Evolutionary conservation across 2,329 filamentous ascomycete species (phyloP).

Genomic region (Colletotrichum tropicicola): DNA sequence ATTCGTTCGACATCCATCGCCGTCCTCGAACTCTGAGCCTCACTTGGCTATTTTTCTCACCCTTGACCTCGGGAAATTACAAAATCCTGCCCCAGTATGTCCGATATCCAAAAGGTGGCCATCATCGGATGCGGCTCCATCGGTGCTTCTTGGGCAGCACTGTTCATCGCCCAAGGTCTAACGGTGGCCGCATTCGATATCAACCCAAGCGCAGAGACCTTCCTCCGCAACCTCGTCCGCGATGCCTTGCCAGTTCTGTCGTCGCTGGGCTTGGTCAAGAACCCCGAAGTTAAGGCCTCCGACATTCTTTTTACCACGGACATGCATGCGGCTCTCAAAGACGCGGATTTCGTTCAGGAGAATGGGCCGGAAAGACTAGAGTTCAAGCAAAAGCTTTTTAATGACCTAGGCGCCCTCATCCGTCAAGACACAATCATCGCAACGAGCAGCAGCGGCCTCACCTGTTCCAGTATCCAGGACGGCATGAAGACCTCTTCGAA

Average conservation of each 20-base stretch:
- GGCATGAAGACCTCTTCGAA: constrained; percentile 6
- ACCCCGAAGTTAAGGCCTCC: not conserved
- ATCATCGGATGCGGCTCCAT: constrained; percentile 44
- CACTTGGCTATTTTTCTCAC: too few relatives aligned
- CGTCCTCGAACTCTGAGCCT: too few relatives aligned
- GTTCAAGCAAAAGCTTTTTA: constrained; percentile 48
- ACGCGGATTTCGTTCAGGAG: constrained; percentile 46
- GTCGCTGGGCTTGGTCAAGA: constrained; percentile 2
- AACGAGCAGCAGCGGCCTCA: constrained; percentile 34
- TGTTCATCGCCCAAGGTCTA: constrained; percentile 41
- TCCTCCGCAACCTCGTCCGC: constrained; percentile 32
- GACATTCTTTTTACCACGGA: constrained; percentile 17
- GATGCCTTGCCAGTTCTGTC: constrained; percentile 18
- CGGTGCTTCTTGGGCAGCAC: constrained; percentile 49
- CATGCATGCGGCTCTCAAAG: constrained; percentile 17
- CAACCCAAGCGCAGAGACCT: constrained; percentile 42
- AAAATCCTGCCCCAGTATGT: too few relatives aligned
- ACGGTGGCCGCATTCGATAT: constrained; percentile 51
- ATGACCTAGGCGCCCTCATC: constrained; percentile 40
- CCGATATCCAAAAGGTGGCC: constrained; percentile 35
- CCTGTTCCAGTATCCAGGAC: constrained; percentile 45
- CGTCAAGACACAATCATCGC: constrained; percentile 46
- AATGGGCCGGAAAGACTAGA: constrained; percentile 50
- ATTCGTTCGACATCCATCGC: not conserved
- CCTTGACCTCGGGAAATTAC: too few relatives aligned